A percentile compares a stretch with the other conserved stretches of the same genome.
These are phyloP conservation scores for Erysimum pusillum DNA, from an alignment of 441 rosid species.

Conservation along the genomic window DNA sequence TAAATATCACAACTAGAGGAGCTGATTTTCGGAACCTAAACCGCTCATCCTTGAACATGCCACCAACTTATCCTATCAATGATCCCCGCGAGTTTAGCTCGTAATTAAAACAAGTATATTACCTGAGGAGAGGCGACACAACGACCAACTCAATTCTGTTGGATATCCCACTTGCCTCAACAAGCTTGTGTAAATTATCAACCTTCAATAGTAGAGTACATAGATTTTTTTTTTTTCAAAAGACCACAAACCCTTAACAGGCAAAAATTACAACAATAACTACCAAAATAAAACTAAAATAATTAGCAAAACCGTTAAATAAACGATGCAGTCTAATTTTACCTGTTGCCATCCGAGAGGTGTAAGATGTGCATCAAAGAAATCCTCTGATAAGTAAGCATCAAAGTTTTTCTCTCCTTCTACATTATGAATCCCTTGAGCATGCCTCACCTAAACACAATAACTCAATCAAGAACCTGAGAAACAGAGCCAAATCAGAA, in stretches of 20 bases:
- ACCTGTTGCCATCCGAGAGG: constrained; percentile 83
- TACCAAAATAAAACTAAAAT: no score
- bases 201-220: constrained; percentile 51
- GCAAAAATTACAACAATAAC: no score
- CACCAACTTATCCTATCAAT: neutral
- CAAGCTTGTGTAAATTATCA: constrained; percentile 57
- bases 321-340: neutral
- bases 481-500: constrained; percentile 7
- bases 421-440: constrained; percentile 81
- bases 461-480: constrained; percentile 18
- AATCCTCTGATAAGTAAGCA: constrained; percentile 57
- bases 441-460: constrained; percentile 80
- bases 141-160: constrained; percentile 71
- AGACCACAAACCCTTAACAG: neutral
- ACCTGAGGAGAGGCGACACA: constrained; percentile 82
- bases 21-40: neutral
- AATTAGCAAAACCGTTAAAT: neutral
- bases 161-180: constrained; percentile 53
- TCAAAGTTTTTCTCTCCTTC: constrained; percentile 57
- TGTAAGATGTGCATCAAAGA: constrained; percentile 81
- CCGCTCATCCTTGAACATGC: neutral
- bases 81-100: neutral
- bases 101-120: neutral
- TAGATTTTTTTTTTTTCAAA: neutral
- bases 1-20: neutral